phyloP scores from a whole-genome alignment of 2,329 filamentous ascomycete species.

The Neofusicoccum parvum region DNA sequence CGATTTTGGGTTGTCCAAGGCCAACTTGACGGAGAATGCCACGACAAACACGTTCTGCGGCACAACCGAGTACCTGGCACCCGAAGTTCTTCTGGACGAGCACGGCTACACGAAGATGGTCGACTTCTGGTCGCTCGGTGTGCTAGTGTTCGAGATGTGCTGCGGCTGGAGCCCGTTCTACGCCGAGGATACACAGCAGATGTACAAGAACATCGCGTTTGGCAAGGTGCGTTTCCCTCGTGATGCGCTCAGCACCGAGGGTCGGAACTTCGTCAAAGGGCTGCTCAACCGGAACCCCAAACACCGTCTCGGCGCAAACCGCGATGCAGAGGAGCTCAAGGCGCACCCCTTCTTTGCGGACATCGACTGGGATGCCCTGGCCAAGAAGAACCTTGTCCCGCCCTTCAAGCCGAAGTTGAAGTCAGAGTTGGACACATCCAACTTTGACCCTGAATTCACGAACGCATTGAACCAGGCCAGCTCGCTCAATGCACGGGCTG shows the following conservation, averaged over 20 bases:
- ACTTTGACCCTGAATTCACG: constrained; percentile 98
- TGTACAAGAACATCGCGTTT: constrained; percentile 99
- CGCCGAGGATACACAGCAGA: constrained; percentile 97
- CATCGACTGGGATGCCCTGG: constrained; percentile 85
- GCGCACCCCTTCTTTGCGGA: constrained; percentile 92
- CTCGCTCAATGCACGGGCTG: constrained; percentile 88
- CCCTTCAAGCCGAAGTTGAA: constrained; percentile 98
- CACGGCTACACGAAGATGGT: constrained; percentile 99
- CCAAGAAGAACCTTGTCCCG: constrained; percentile 89
- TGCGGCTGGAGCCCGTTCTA: constrained; percentile 99
- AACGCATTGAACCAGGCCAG: constrained; percentile 81
- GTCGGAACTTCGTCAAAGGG: constrained; percentile 97
- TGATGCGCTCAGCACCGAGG: constrained; percentile 91
- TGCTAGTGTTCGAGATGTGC: constrained; percentile 99
- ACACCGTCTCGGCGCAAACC: constrained; percentile 86
- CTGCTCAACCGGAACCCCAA: constrained; percentile 95
- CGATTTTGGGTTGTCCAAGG: constrained; percentile 96
- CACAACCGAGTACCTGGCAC: constrained; percentile 95
- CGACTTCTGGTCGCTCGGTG: constrained; percentile 97
- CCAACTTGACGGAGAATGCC: constrained; percentile 93
- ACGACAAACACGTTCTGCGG: constrained; percentile 99
- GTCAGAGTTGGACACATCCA: constrained; percentile 93
- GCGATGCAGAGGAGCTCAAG: constrained; percentile 93
- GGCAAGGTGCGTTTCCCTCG: constrained; percentile 96
- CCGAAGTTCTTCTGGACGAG: constrained; percentile 92